Evolutionary conservation across 164 flowering plant genomes (phyloP), one percentile per base, ranked within the genome.

Genomic region (Houttuynia cordata): DNA sequence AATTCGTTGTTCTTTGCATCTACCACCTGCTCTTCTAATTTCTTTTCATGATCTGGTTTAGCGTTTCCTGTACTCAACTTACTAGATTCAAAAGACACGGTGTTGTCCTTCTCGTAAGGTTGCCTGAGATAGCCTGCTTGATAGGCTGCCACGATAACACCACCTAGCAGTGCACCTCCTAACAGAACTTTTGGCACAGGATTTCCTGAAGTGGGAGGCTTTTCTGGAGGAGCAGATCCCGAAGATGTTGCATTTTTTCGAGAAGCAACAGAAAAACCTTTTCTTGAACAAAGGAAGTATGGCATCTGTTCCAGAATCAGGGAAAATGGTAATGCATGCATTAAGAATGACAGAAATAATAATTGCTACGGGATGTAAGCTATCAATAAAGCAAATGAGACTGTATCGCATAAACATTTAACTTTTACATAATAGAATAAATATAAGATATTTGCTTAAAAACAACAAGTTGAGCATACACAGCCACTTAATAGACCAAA

Each of bases 91-190:
- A 18, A 23, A 58, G 70, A 37, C 45, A n/a, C 34, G 58, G 47
- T 66, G 20, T 64, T 62, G 23, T 70, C 68, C 64, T 82, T 74
- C 41, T 61, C 72, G 51, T 68, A 18, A 64, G 62, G 53, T 57
- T 70, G 61, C 42, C 77, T 82, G n/a, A 88, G 60, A 64, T 71
- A 76, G 18, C 91, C 87, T 70, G 71, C 24, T 62, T 77, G 86
- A 70, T 86, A 82, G 65, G 86, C 88, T 15, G 77, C 77, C 47
- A 71, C 10, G 18, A 64, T 62, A 50, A 68, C 88, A 68, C 77
- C 73, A 68, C 83, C 87, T 63, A 88, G 51, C 45, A 73, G 73
- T 68, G 78, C 73, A 69, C 77, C 62, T 58, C 87, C 93, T 54
- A 79, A 13, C 7, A 79, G 17, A 67, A 80, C 24, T 65, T 76